phyloP scores from a whole-genome alignment of 2,329 filamentous ascomycete species.

The Monilinia aucupariae region DNA sequence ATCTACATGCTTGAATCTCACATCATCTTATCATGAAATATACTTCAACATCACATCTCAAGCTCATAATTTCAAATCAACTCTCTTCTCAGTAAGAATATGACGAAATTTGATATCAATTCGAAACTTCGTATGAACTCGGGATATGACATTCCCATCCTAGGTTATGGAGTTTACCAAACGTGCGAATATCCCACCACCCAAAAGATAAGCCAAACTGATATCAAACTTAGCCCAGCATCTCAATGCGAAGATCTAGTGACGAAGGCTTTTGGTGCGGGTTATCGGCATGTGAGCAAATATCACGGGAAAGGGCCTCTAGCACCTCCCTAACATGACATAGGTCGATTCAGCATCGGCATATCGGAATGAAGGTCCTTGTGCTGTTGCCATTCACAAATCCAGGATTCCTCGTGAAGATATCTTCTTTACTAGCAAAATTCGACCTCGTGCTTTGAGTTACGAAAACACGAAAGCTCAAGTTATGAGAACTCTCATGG shows the following conservation, averaged over 20 bases:
- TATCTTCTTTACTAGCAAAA: conserved; percentile 60
- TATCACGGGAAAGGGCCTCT: background rate
- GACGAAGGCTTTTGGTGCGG: conserved; percentile 48
- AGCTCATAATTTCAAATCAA: background rate
- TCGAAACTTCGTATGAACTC: conserved; percentile 47
- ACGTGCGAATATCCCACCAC: conserved; percentile 31
- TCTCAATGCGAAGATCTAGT: conserved; percentile 53
- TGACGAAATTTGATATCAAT: conserved; percentile 43
- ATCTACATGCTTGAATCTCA: background rate
- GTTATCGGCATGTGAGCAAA: conserved; percentile 49
- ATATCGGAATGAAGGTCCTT: conserved; percentile 54
- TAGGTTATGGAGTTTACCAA: conserved; percentile 51
- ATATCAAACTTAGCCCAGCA: conserved; percentile 43
- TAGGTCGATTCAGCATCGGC: conserved; percentile 53
- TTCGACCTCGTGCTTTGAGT: conserved; percentile 46
- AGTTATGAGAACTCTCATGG: conserved; percentile 57
- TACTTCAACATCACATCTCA: background rate
- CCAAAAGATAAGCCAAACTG: conserved; percentile 7
- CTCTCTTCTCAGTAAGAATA: conserved; percentile 25
- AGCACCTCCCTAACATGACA: conserved; percentile 11
- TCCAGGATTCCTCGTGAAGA: conserved; percentile 48
- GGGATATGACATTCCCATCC: conserved; percentile 54
- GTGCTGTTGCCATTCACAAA: conserved; percentile 46
- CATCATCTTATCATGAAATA: conserved; percentile 9
- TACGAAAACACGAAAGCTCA: conserved; percentile 62